Percentiles rank a stretch among this genome's conserved stretches.
These are phyloP conservation scores for Chenopodium album DNA, from an alignment of 148 eudicot genomes.

Conservation along the genomic window DNA sequence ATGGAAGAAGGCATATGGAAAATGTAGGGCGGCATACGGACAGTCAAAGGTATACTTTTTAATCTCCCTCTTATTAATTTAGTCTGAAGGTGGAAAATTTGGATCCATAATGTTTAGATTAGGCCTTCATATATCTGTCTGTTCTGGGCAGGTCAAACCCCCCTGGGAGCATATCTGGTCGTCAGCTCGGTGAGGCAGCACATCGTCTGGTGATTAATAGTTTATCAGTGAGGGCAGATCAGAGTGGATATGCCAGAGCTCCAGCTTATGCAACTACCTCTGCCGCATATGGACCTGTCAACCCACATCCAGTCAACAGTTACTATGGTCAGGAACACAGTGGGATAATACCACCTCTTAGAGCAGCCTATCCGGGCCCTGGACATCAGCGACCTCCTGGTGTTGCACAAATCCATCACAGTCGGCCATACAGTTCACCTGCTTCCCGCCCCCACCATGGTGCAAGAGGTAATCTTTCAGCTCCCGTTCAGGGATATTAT, in stretches of 20 bases:
- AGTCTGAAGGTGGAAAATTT: not conserved
- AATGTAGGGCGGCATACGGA: constrained; percentile 28
- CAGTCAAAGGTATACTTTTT: constrained; percentile 13
- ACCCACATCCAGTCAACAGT: constrained; percentile 8
- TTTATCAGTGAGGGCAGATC: constrained; percentile 46
- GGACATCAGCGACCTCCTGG: constrained; percentile 30
- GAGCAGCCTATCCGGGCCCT: constrained; percentile 30
- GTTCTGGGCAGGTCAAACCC: constrained; percentile 42
- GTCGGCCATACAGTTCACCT: constrained; percentile 30
- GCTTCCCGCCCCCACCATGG: constrained; percentile 29
- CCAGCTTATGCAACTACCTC: constrained; percentile 28
- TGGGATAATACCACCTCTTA: constrained; percentile 22
- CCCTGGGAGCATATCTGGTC: constrained; percentile 61
- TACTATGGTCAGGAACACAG: constrained; percentile 35
- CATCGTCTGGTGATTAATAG: constrained; percentile 77
- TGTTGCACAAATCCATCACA: constrained; percentile 25
- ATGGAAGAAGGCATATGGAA: constrained; percentile 37
- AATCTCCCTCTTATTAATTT: not conserved
- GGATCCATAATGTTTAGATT: not conserved
- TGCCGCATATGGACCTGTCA: constrained; percentile 26
- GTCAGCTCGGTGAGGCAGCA: constrained; percentile 83
- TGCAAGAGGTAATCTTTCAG: constrained; percentile 28
- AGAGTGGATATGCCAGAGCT: constrained; percentile 30
- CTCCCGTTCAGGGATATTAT: constrained; percentile 20
- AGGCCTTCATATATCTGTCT: not conserved